phyloP scores from a whole-genome alignment of 2,329 filamentous ascomycete species.

The Fusarium hostae region DNA sequence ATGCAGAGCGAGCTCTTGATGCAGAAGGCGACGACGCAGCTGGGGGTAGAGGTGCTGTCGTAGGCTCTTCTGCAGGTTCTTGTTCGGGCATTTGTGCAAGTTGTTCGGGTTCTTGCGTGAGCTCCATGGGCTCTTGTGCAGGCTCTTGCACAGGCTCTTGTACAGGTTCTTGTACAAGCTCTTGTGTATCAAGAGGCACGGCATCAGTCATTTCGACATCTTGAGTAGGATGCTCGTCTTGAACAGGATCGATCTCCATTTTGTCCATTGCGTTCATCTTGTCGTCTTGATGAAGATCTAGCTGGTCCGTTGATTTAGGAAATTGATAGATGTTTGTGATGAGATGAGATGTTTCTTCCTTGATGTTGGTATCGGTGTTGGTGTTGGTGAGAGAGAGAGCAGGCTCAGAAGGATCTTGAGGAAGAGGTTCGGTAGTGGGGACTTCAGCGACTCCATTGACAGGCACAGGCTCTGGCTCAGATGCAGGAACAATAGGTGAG shows the following conservation, averaged over 20 bases:
- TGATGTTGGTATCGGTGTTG: conserved; percentile 16
- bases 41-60: neutral
- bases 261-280: conserved; percentile 36
- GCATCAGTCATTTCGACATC: conserved; percentile 38
- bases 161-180: neutral
- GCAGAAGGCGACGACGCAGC: neutral
- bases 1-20: conserved; percentile 1
- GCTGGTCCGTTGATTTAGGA: conserved; percentile 13
- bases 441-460: conserved; percentile 17
- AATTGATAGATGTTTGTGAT: conserved; percentile 13
- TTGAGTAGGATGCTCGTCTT: conserved; percentile 17
- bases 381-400: conserved; percentile 5
- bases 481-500: conserved; percentile 16
- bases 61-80: neutral
- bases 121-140: neutral
- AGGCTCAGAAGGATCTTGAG: conserved; percentile 6
- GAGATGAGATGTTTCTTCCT: conserved; percentile 23
- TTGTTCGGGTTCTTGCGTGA: neutral
- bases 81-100: neutral
- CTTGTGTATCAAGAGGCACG: neutral
- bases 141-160: neutral
- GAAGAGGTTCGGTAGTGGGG: conserved; percentile 6
- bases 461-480: conserved; percentile 3
- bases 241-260: conserved; percentile 34
- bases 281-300: conserved; percentile 16